These are phyloP conservation scores for Pseudoscleropodium purum DNA, from an alignment of 225 moss, liverwort and hornwort genomes.

Conservation along the genomic window DNA sequence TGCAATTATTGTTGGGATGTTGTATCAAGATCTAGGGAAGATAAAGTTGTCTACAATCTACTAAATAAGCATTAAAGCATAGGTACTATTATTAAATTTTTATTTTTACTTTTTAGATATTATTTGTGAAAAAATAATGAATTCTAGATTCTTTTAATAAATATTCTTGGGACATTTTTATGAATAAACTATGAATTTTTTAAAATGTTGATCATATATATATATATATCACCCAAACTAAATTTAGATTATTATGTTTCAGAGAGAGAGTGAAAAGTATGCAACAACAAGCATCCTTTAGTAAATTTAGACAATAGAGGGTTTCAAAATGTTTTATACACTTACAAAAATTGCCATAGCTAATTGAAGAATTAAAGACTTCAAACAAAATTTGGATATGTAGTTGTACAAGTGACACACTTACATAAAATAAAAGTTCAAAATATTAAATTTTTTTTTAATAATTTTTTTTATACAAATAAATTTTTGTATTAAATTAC, in stretches of 20 bases:
- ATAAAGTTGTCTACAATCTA: not conserved
- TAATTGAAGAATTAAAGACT: not conserved
- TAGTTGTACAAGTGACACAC: fast-evolving
- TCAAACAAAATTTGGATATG: not conserved
- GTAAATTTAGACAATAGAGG: not conserved
- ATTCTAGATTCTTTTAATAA: fast-evolving
- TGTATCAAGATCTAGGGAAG: no score
- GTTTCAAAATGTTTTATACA: not conserved
- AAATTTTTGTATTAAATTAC: not conserved
- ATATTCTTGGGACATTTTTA: not conserved
- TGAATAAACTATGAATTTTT: fast-evolving
- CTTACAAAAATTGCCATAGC: not conserved
- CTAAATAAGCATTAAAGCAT: not conserved
- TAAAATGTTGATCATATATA: no score
- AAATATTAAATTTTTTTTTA: not conserved
- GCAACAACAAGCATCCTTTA: fast-evolving
- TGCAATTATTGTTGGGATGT: not conserved
- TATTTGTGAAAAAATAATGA: not conserved
- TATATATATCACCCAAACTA: no score
- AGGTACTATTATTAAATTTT: not conserved
- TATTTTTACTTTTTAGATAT: fast-evolving
- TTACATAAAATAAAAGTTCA: not conserved
- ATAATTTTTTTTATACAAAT: not conserved
- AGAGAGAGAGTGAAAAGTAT: fast-evolving
- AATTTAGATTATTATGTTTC: fast-evolving